These are phyloP conservation scores for Hypoxylon sp. DNA, from an alignment of 2,329 filamentous ascomycete species.

Conservation along the genomic window DNA sequence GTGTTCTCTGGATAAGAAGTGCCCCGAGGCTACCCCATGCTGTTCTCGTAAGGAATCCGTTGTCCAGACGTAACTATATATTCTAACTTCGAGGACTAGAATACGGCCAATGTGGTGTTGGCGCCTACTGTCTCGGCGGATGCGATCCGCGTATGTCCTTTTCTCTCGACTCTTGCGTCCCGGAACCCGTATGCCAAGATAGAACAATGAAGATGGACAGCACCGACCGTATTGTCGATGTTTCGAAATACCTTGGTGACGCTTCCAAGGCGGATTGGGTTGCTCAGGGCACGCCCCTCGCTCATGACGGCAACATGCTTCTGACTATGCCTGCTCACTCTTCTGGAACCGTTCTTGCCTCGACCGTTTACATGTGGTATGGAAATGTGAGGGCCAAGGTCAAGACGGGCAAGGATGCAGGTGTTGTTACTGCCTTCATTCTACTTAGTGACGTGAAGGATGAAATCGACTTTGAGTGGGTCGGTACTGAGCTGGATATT, in stretches of 20 bases:
- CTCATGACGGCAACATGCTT: slow-evolving; percentile 76
- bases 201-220: slow-evolving; percentile 79
- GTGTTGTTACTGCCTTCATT: slow-evolving; percentile 98
- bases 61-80: not conserved
- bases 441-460: slow-evolving; percentile 96
- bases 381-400: slow-evolving; percentile 88
- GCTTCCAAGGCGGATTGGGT: slow-evolving; percentile 87
- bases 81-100: slow-evolving; percentile 64
- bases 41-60: slow-evolving; percentile 76
- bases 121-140: slow-evolving; percentile 94
- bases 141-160: slow-evolving; percentile 91
- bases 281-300: slow-evolving; percentile 79
- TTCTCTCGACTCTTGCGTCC: slow-evolving; percentile 85
- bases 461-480: slow-evolving; percentile 97
- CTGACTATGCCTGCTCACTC: slow-evolving; percentile 91
- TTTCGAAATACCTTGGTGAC: slow-evolving; percentile 89
- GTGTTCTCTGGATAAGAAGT: slow-evolving; percentile 69
- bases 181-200: slow-evolving; percentile 83
- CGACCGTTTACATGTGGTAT: slow-evolving; percentile 95
- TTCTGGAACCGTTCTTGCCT: slow-evolving; percentile 86
- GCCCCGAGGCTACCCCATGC: slow-evolving; percentile 79
- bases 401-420: slow-evolving; percentile 84
- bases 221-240: slow-evolving; percentile 76
- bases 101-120: slow-evolving; percentile 92
- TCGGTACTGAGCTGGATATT: slow-evolving; percentile 80